Evolutionary conservation across 192 early-diverging fungal genomes (phyloP).

Genomic region (Coemansia sp.): DNA sequence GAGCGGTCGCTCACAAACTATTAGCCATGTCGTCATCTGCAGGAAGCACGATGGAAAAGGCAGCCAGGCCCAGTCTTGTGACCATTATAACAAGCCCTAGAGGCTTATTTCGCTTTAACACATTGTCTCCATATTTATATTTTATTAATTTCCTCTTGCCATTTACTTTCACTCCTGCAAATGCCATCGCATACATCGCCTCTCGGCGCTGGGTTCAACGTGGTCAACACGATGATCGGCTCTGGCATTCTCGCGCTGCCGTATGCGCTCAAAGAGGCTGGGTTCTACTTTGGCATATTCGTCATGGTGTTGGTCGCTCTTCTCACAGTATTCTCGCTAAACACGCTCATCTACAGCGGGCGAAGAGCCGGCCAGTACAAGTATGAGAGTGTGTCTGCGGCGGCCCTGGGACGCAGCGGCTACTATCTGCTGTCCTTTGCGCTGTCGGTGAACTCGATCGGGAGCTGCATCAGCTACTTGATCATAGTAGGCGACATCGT

Average conservation of each 20-base stretch:
- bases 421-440: constrained; percentile 55
- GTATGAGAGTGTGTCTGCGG: constrained; percentile 50
- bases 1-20: constrained; percentile 51
- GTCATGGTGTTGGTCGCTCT: constrained; percentile 49
- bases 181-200: too few species aligned
- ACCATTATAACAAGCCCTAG: too few species aligned
- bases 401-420: constrained; percentile 55
- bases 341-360: constrained; percentile 56
- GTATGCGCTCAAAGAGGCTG: constrained; percentile 60
- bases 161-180: too few species aligned
- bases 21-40: constrained; percentile 8
- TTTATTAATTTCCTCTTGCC: background rate
- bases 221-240: constrained; percentile 68
- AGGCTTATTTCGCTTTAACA: background rate
- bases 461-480: constrained; percentile 64
- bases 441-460: constrained; percentile 58
- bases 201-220: constrained; percentile 54
- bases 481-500: constrained; percentile 50
- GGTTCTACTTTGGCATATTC: constrained; percentile 58
- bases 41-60: background rate
- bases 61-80: background rate
- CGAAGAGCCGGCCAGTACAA: constrained; percentile 53
- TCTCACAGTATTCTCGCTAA: constrained; percentile 53
- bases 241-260: constrained; percentile 66
- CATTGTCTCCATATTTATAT: background rate